Percentiles rank a stretch among this genome's conserved stretches.
Evolutionary conservation across 164 flowering plant genomes (phyloP).

Genomic region (Vitis riparia): DNA sequence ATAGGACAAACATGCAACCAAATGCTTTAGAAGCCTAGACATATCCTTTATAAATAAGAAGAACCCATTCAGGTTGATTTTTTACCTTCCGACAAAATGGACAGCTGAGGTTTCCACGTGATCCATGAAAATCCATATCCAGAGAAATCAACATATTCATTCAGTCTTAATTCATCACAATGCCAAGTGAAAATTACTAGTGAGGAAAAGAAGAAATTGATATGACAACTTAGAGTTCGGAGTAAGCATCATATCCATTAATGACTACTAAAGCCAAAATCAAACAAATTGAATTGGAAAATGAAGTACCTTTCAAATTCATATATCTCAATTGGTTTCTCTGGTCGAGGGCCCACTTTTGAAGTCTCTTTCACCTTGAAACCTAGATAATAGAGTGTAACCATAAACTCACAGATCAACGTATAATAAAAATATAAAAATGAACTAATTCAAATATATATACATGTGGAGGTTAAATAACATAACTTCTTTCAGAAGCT

Average conservation of each 20-base stretch:
- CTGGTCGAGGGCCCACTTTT: conserved; percentile 91
- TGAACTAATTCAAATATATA: too few relatives aligned
- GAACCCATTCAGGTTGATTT: neutral
- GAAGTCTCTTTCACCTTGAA: conserved; percentile 75
- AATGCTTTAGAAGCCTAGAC: neutral
- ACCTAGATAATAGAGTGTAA: conserved; percentile 39
- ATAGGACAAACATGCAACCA: neutral
- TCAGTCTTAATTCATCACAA: conserved; percentile 24
- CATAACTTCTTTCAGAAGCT: too few relatives aligned
- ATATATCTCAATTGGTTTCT: conserved; percentile 92
- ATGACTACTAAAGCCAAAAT: neutral
- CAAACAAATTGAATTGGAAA: too few relatives aligned
- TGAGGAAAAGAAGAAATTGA: neutral
- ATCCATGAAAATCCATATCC: conserved; percentile 30
- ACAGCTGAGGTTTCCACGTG: conserved; percentile 64
- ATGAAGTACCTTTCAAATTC: conserved; percentile 54
- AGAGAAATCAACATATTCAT: conserved; percentile 24
- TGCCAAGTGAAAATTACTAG: neutral
- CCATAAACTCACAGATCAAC: neutral
- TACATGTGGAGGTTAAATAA: too few relatives aligned
- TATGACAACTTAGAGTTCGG: neutral
- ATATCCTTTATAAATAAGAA: neutral
- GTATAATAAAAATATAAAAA: too few relatives aligned
- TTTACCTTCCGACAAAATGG: conserved; percentile 97
- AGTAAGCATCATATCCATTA: neutral